These are phyloP conservation scores for Zygosaccharomyces gambellarensis DNA, from an alignment of 805 yeast species.

Conservation along the genomic window DNA sequence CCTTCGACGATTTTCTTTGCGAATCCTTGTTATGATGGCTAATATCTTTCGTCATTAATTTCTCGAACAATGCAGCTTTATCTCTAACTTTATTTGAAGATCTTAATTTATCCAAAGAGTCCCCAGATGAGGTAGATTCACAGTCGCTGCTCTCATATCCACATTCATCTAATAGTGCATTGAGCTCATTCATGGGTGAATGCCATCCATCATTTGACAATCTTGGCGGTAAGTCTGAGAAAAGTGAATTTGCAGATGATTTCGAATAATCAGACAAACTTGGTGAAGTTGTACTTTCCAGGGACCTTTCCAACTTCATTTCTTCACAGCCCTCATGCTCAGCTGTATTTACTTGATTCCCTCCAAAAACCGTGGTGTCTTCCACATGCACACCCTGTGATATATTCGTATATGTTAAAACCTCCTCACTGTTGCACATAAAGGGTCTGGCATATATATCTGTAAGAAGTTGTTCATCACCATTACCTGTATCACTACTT, in stretches of 20 bases:
- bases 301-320: background rate
- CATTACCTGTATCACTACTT: background rate
- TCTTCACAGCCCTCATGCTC: background rate
- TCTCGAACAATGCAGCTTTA: slow-evolving; percentile 32
- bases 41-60: slow-evolving; percentile 17
- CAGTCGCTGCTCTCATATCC: slow-evolving; percentile 7
- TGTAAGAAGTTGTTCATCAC: background rate
- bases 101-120: slow-evolving; percentile 26
- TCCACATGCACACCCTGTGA: slow-evolving; percentile 18
- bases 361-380: background rate
- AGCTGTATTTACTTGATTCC: background rate
- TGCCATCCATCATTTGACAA: slow-evolving; percentile 20
- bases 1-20: slow-evolving; percentile 3
- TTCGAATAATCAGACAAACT: slow-evolving; percentile 24
- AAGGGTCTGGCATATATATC: background rate
- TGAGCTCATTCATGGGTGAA: slow-evolving; percentile 18
- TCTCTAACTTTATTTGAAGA: slow-evolving; percentile 32
- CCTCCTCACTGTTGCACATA: slow-evolving; percentile 3
- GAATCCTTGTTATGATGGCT: background rate
- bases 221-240: slow-evolving; percentile 25
- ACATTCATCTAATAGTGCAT: slow-evolving; percentile 12
- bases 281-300: slow-evolving; percentile 11
- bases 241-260: slow-evolving; percentile 24
- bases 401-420: slow-evolving; percentile 17
- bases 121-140: slow-evolving; percentile 17